Base-by-base conservation (phyloP, 805 yeast genomes). In the Sporopachydermia quercuum region DNA sequence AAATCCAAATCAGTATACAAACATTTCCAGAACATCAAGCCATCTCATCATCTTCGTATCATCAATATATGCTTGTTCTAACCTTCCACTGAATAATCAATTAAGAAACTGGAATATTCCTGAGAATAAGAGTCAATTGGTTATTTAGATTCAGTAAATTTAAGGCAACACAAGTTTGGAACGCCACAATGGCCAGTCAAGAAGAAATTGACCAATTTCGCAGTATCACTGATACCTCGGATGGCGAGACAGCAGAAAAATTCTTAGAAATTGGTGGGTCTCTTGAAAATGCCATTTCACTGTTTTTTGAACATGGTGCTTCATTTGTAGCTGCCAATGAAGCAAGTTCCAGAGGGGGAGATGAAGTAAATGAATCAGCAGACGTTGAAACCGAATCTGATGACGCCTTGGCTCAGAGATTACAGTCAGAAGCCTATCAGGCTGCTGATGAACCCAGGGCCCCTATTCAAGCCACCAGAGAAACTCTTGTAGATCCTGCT, bases 251-350 rank as follows among this genome's bases (percentile, higher is more conserved):
- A 8, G 97, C 97, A 1, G 62, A 66, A 40, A 84, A 78, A 48
- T 91, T 78, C 52, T 56, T 91, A 15, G 86, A 78, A 17, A 76
- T 89, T 62, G 70, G 89, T 3, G 86, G 78, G 38, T 74, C 84
- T 54, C 54, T 89, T 23, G 94, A 87, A 42, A 71, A 75, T 15
- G 97, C 98, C 0, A 82, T 91, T 4, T 74, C 85, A 11, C 62
- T 91, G 36, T 91, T 62, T 57, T 78, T 81, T 60, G 97, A 91
- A 47, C 70, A 69, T 47, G 77, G 77, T 18, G 46, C 59, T 4
- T 58, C 65, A 8, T 23, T 23, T n/a, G 30, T 23, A 8, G 8
- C 30, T 8, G 30, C 30, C 30, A 41, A 56, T 37, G 64, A 62
- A 14, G 69, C 66, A 35, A 61, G 53, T 13, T 41, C 58, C 5